Conservation (phyloP, 2,329 filamentous ascomycete genomes). For the Colletotrichum liaoningense region DNA sequence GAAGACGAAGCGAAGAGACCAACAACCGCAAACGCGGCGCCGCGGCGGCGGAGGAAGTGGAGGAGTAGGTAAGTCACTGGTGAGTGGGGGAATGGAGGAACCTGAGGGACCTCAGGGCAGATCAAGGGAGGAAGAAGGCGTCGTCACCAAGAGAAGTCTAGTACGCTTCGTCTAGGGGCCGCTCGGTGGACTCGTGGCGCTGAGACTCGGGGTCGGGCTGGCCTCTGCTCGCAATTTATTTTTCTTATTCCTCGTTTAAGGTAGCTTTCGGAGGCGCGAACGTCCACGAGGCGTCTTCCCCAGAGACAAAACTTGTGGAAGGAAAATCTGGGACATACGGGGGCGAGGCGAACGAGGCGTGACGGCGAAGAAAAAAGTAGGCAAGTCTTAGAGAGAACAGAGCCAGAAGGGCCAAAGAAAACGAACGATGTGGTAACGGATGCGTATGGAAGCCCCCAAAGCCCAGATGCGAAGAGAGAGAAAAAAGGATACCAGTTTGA, state of each 20-base stretch:
- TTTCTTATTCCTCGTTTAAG: slow-evolving; percentile 1
- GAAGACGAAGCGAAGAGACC: not conserved
- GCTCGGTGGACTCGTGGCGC: slow-evolving; percentile 26
- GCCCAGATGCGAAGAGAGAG: not conserved
- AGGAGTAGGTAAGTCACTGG: too few relatives aligned
- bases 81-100: not conserved
- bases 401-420: not conserved
- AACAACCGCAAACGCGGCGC: not conserved
- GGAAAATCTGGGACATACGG: not conserved
- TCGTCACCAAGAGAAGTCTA: slow-evolving; percentile 25
- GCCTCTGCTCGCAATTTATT: not conserved
- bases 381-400: not conserved
- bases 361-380: not conserved
- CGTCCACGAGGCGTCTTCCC: slow-evolving; percentile 23
- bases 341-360: not conserved
- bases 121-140: slow-evolving; percentile 31
- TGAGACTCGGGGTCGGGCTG: slow-evolving; percentile 25
- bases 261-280: slow-evolving; percentile 5
- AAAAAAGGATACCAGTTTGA: slow-evolving; percentile 6
- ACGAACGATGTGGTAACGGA: not conserved
- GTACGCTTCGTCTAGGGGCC: slow-evolving; percentile 24
- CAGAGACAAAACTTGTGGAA: slow-evolving; percentile 11
- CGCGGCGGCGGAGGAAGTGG: not conserved
- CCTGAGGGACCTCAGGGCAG: slow-evolving; percentile 8
- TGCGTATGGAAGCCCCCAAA: not conserved